A percentile compares a stretch with the other conserved stretches of the same genome.
These are phyloP conservation scores for Lanmaoa rubissima DNA, from an alignment of 768 basidiomycete genomes.

Conservation along the genomic window DNA sequence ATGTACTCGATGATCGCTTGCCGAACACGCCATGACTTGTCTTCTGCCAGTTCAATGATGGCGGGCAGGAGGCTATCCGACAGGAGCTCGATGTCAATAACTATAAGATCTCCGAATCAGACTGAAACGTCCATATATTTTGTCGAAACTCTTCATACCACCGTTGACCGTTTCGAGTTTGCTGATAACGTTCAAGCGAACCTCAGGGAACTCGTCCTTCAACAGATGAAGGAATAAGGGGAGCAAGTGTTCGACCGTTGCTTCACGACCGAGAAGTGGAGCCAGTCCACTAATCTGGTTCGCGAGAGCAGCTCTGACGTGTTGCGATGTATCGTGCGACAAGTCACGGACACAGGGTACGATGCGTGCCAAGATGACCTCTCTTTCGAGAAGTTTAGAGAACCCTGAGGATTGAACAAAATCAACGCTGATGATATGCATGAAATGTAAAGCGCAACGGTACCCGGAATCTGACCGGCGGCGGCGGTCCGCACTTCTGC, in stretches of 20 bases:
- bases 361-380: constrained; percentile 89
- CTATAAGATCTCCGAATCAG: constrained; percentile 39
- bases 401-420: constrained; percentile 61
- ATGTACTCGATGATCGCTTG: constrained; percentile 99
- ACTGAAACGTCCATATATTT: background rate
- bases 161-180: constrained; percentile 95
- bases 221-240: constrained; percentile 94
- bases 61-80: constrained; percentile 95
- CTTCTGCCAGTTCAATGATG: constrained; percentile 96
- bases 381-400: constrained; percentile 88
- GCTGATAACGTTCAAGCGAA: constrained; percentile 95
- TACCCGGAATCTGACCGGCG: constrained; percentile 95
- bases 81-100: constrained; percentile 95
- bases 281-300: constrained; percentile 96
- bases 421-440: constrained; percentile 4
- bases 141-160: constrained; percentile 48
- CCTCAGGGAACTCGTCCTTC: constrained; percentile 99
- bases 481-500: constrained; percentile 97
- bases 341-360: constrained; percentile 94
- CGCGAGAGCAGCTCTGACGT: constrained; percentile 94
- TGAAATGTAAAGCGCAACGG: constrained; percentile 11
- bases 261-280: constrained; percentile 87
- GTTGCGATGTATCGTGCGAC: constrained; percentile 91
- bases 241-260: constrained; percentile 94
- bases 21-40: constrained; percentile 99